Evolutionary conservation across 1,284 basidiomycete species (phyloP), one percentile per base, ranked within the genome.

Genomic region (Rhodotorula sp.): DNA sequence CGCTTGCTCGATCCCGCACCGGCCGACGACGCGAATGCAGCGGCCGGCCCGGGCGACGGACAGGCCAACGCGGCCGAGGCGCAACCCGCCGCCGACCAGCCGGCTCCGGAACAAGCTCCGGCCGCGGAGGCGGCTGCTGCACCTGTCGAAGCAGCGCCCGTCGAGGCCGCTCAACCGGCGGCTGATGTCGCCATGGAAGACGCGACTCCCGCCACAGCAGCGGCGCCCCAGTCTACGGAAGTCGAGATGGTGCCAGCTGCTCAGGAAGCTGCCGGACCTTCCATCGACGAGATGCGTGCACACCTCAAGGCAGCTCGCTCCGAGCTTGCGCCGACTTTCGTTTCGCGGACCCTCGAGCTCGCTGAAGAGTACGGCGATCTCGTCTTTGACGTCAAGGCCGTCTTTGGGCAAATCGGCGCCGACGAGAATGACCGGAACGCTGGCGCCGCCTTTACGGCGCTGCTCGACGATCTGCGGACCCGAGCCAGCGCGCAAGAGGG

Each of bases 301-400:
- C 45, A 88, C 67, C 82, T 97, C 54, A 85, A 90, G 67, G 84
- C 83, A 54, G 83, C 85, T 47, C 86, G 94, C n/a, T 86, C 89
- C 64, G 83, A 86, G 48, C 80, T 93, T 57, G 87, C 87, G 76
- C 83, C 84, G 8, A 84, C 84, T n/a, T 84, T 95, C 68, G 86
- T 89, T 54, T 83, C 84, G 43, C 87, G 87, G 54, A 88, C 91
- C 0, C 83, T 99, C 57, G 83, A 85, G 18, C 85, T 99, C 43
- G 89, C 95, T 60, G 95, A 98, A 79, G 87, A 90, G 72, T 90
- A 94, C 77, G 88, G 90, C 14, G 88, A 89, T 10, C 85, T 97
- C 58, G 89, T 97, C 60, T 97, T 97, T 79, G 94, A 97, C 78
- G 86, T 97, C 62, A 89, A 91, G 77, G 85, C 85, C 47, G 89